Percentiles rank a stretch among this genome's conserved stretches.
Evolutionary conservation across 2,329 filamentous ascomycete species (phyloP).

Genomic region (Cladosporium oxysporum): DNA sequence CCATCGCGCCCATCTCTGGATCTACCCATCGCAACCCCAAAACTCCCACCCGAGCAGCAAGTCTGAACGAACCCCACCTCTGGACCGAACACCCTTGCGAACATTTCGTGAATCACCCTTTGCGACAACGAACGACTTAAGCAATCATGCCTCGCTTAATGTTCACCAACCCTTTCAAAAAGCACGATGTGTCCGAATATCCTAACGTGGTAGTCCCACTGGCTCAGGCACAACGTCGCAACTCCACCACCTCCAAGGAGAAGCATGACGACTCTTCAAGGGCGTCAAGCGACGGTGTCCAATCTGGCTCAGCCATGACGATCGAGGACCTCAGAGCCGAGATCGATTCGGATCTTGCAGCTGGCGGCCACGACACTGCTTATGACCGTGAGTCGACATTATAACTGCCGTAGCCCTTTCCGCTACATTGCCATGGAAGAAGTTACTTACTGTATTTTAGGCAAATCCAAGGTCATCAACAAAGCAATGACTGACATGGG

Average conservation of each 20-base stretch:
- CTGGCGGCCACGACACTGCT: conserved; percentile 61
- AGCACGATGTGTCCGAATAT: conserved; percentile 52
- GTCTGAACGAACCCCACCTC: not conserved
- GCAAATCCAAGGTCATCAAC: conserved; percentile 66
- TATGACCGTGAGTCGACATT: conserved; percentile 69
- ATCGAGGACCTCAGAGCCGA: conserved; percentile 70
- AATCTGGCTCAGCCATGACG: conserved; percentile 49
- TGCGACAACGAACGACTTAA: conserved; percentile 8
- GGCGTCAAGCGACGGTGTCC: conserved; percentile 38
- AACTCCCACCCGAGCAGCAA: not conserved
- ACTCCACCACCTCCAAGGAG: conserved; percentile 33
- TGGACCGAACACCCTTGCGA: conserved; percentile 5
- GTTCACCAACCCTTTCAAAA: conserved; percentile 53
- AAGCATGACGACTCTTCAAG: conserved; percentile 36
- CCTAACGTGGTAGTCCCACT: conserved; percentile 55
- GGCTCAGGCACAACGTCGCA: conserved; percentile 44
- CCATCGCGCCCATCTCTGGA: not conserved
- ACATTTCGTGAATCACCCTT: not conserved
- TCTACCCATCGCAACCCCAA: not conserved
- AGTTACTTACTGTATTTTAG: conserved; percentile 27
- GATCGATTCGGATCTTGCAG: conserved; percentile 60
- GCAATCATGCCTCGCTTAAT: conserved; percentile 17
- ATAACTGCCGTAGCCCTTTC: conserved; percentile 11
- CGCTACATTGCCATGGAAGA: not conserved
- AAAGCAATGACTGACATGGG: conserved; percentile 84